These are phyloP conservation scores for Phytopythium vexans DNA, from an alignment of 352 stramenopile genomes.

Conservation along the genomic window DNA sequence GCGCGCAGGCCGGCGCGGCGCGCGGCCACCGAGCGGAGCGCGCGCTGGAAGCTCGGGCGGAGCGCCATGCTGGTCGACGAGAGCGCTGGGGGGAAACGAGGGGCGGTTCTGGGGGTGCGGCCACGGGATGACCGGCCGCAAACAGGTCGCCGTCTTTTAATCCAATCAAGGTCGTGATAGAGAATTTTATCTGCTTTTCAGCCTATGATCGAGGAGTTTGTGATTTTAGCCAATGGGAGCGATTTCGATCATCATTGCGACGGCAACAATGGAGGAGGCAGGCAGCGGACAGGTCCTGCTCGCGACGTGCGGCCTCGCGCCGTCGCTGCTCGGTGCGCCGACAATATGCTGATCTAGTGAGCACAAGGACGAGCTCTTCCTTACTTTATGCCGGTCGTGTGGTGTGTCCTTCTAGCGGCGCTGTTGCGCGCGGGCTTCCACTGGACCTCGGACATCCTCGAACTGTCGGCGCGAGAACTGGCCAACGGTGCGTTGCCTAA, in stretches of 20 bases:
- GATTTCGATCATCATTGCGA: slow-evolving; percentile 3
- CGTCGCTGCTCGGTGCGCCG: slow-evolving; percentile 46
- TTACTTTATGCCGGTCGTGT: background rate
- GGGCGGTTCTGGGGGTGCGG: slow-evolving; percentile 30
- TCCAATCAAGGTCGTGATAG: slow-evolving; percentile 19
- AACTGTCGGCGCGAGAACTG: slow-evolving; percentile 51
- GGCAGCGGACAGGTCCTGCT: slow-evolving; percentile 30
- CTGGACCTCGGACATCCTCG: slow-evolving; percentile 46
- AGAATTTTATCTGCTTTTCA: slow-evolving; percentile 6
- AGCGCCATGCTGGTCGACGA: slow-evolving; percentile 41
- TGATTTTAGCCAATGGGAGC: background rate
- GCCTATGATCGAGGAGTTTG: slow-evolving; percentile 5
- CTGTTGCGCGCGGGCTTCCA: slow-evolving; percentile 65
- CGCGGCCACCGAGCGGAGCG: slow-evolving; percentile 35
- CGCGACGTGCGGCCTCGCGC: slow-evolving; percentile 51
- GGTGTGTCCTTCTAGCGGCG: slow-evolving; percentile 22
- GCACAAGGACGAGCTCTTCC: background rate
- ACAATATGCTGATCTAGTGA: background rate
- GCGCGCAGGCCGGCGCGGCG: slow-evolving; percentile 31
- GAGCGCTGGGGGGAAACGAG: background rate
- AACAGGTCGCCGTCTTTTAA: slow-evolving; percentile 15
- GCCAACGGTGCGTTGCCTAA: slow-evolving; percentile 33
- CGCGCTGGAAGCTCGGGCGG: slow-evolving; percentile 50
- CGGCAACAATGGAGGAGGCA: slow-evolving; percentile 9
- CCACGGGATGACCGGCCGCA: slow-evolving; percentile 41